Percentiles rank a stretch among this genome's conserved stretches.
phyloP scores from a whole-genome alignment of 345 rosid species.

The Acer saccharum region DNA sequence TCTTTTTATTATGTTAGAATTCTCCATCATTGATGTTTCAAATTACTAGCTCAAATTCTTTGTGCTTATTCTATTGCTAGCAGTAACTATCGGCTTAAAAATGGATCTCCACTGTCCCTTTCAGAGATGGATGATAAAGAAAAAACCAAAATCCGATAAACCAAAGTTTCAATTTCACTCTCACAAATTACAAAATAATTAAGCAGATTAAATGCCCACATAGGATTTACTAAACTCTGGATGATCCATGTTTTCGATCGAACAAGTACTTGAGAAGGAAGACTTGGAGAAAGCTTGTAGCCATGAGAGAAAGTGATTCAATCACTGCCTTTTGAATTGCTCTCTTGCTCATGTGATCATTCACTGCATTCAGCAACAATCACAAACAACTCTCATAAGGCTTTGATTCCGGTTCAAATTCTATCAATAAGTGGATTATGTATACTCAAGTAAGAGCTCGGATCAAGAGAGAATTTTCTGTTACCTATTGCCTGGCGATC shows the following conservation, averaged over 20 bases:
- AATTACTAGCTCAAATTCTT: too few relatives aligned
- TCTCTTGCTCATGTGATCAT: slow-evolving; percentile 60
- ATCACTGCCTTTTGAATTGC: slow-evolving; percentile 68
- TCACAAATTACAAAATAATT: not conserved
- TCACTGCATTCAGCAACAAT: slow-evolving; percentile 41
- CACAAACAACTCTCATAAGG: too few relatives aligned
- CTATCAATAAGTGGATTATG: not conserved
- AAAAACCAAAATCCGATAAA: too few relatives aligned
- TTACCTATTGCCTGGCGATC: slow-evolving; percentile 70
- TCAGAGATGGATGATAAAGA: too few relatives aligned
- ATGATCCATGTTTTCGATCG: slow-evolving; percentile 64
- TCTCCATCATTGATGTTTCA: not conserved
- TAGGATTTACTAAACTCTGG: slow-evolving; percentile 44
- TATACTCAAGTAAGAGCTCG: not conserved
- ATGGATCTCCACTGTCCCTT: too few relatives aligned
- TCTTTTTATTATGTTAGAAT: not conserved
- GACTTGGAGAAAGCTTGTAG: slow-evolving; percentile 64
- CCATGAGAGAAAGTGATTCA: slow-evolving; percentile 59
- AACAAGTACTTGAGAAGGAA: slow-evolving; percentile 70
- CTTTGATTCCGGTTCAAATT: not conserved
- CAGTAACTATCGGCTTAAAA: not conserved
- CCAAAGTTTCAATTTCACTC: too few relatives aligned
- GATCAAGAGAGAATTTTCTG: not conserved
- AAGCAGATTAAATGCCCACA: not conserved
- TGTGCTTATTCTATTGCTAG: not conserved